These are phyloP conservation scores for Metschnikowia dekortorum DNA, from an alignment of 805 yeast genomes.

Conservation along the genomic window DNA sequence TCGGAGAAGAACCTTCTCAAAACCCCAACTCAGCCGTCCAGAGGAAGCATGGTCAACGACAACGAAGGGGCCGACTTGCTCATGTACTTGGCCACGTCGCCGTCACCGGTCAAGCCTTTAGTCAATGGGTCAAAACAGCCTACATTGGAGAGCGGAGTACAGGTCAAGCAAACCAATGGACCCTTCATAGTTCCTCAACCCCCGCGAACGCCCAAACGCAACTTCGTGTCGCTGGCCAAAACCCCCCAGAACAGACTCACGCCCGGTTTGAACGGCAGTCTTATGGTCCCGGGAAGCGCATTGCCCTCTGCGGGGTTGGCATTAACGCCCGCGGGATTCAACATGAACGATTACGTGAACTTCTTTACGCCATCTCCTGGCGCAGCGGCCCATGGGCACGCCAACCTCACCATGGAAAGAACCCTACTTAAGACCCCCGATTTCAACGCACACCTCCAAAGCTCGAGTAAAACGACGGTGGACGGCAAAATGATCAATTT, in stretches of 20 bases:
- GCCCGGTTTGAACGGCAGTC: constrained; percentile 32
- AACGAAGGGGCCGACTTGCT: constrained; percentile 78
- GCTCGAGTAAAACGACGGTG: constrained; percentile 16
- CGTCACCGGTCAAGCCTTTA: constrained; percentile 54
- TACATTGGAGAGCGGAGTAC: neutral
- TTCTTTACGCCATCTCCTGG: constrained; percentile 71
- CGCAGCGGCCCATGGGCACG: constrained; percentile 40
- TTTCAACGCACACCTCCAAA: constrained; percentile 29
- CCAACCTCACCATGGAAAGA: constrained; percentile 7
- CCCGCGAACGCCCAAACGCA: constrained; percentile 42
- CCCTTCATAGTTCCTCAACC: constrained; percentile 39
- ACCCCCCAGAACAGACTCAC: constrained; percentile 42
- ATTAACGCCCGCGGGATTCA: constrained; percentile 63
- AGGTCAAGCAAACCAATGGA: constrained; percentile 1
- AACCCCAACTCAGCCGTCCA: constrained; percentile 36
- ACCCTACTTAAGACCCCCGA: constrained; percentile 38
- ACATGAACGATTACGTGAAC: constrained; percentile 79
- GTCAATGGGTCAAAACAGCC: constrained; percentile 27
- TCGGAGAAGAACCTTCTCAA: constrained; percentile 16
- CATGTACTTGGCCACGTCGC: constrained; percentile 80
- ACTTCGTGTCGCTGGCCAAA: constrained; percentile 19
- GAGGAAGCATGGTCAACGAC: constrained; percentile 26
- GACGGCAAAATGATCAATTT: constrained; percentile 44
- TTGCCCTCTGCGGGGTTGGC: constrained; percentile 42
- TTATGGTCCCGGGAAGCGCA: constrained; percentile 21